Conservation (phyloP, 1,284 basidiomycete genomes). For the Leccinum subfulvum region DNA sequence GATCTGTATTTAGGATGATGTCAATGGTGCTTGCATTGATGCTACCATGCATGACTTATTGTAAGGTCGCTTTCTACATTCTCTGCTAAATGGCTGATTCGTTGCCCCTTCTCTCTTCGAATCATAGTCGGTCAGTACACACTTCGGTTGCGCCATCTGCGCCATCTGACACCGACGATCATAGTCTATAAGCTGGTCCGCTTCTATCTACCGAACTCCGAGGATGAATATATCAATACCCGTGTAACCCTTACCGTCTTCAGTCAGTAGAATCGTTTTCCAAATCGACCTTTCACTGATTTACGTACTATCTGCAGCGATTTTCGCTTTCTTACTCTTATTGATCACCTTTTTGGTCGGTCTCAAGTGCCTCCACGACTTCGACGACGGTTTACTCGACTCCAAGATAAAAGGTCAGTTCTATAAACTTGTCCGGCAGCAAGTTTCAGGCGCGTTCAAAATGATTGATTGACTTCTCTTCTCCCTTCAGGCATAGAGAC, state of each 20-base stretch:
- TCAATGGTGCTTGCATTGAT: slow-evolving; percentile 64
- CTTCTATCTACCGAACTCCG: slow-evolving; percentile 64
- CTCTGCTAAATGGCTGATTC: slow-evolving; percentile 16
- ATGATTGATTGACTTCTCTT: slow-evolving; percentile 36
- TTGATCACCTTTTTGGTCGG: slow-evolving; percentile 72
- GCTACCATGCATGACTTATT: slow-evolving; percentile 72
- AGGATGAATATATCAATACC: slow-evolving; percentile 59
- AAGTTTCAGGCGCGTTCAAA: slow-evolving; percentile 24
- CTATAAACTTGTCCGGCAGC: slow-evolving; percentile 36
- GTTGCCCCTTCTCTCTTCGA: not conserved
- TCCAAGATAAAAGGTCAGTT: slow-evolving; percentile 75
- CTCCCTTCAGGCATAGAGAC: slow-evolving; percentile 46
- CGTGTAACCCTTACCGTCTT: slow-evolving; percentile 75
- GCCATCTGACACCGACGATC: slow-evolving; percentile 2
- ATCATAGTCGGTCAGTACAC: slow-evolving; percentile 39
- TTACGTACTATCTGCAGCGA: slow-evolving; percentile 45
- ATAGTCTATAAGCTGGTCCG: slow-evolving; percentile 78
- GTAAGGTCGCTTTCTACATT: slow-evolving; percentile 41
- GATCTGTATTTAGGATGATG: slow-evolving; percentile 52
- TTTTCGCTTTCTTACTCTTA: slow-evolving; percentile 71
- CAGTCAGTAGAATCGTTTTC: slow-evolving; percentile 52
- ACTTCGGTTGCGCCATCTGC: not conserved
- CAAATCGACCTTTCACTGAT: not conserved
- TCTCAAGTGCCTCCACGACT: slow-evolving; percentile 74
- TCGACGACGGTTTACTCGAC: slow-evolving; percentile 66